Evolutionary conservation across 345 rosid genomes (phyloP).

Genomic region (Gossypium anomalum): DNA sequence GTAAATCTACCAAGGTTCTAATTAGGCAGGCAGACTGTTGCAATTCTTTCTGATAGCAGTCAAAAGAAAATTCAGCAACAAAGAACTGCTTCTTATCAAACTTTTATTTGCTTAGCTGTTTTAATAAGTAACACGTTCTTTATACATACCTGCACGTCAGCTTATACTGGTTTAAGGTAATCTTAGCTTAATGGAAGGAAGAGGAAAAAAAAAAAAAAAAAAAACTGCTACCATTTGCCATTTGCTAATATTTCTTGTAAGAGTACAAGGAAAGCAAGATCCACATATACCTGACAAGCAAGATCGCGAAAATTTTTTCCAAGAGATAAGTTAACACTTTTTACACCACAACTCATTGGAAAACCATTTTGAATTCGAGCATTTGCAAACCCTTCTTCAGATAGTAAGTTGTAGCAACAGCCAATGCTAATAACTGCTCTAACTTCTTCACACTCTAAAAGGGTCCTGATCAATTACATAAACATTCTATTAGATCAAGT

Average conservation of each 20-base stretch:
- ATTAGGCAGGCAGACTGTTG: not conserved
- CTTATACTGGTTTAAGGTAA: not conserved
- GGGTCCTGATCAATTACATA: constrained; percentile 48
- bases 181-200: not conserved
- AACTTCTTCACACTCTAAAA: constrained; percentile 57
- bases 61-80: not conserved
- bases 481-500: constrained; percentile 9
- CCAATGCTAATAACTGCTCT: constrained; percentile 90
- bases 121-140: not conserved
- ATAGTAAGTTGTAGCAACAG: constrained; percentile 90
- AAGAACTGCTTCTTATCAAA: not conserved
- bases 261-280: constrained; percentile 4
- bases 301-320: constrained; percentile 74
- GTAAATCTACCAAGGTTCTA: not conserved
- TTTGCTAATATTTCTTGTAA: constrained; percentile 2
- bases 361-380: constrained; percentile 48
- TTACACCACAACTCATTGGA: constrained; percentile 76
- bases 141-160: not conserved
- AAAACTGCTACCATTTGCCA: not conserved
- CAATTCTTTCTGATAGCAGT: not conserved
- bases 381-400: constrained; percentile 44
- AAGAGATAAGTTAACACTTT: constrained; percentile 44
- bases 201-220: not conserved
- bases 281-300: constrained; percentile 76
- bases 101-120: not conserved